Evolutionary conservation across 441 rosid species (phyloP), one percentile per base, ranked within the genome.

Genomic region (Populus hybrid): DNA sequence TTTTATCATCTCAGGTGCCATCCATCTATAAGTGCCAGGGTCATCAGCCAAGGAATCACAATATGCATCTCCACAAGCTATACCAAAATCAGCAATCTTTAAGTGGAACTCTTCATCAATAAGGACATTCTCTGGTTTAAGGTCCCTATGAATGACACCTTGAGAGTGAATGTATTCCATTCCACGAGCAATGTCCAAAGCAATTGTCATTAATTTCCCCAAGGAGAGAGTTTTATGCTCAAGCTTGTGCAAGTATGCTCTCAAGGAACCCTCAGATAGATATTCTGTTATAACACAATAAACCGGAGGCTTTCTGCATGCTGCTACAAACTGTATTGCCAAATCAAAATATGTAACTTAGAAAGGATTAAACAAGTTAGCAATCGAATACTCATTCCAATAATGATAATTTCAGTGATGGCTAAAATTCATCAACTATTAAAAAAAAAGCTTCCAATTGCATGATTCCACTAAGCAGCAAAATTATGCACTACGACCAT

Each of bases 1-100:
- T 79, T 88, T 94, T 5, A 96, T 93, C 99, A 96, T 94, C 85
- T 96, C 99, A 66, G 99, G 99, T 74, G 99, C 99, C 99, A 96
- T 96, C 99, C 99, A 96, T 71, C 99, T 89, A 68, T 91, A 96
- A 2, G 99, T 96, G n/a, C 99, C 99, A 1, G 98, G 98, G 71
- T 96, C 99, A 82, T 94, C 99, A 24, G 91, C 94, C 80, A 91
- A 77, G 53, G 83, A 79, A 80, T 94, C 98, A 84, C 97, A 96
- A 81, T 86, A 79, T 61, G 89, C 91, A 83, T 90, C 97, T 78
- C 92, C 94, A 75, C 98, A 94, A 8, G 98, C 98, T 83, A 94
- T 96, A 28, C 99, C 99, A 82, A 96, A 96, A 83, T 96, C 99
- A 64, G 99, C 99, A 50, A 96, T 85, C 83, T 93, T 94, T 70